A percentile compares a stretch with the other conserved stretches of the same genome.
phyloP scores from a whole-genome alignment of 495 filamentous ascomycete genomes.

The Tuber indicum region DNA sequence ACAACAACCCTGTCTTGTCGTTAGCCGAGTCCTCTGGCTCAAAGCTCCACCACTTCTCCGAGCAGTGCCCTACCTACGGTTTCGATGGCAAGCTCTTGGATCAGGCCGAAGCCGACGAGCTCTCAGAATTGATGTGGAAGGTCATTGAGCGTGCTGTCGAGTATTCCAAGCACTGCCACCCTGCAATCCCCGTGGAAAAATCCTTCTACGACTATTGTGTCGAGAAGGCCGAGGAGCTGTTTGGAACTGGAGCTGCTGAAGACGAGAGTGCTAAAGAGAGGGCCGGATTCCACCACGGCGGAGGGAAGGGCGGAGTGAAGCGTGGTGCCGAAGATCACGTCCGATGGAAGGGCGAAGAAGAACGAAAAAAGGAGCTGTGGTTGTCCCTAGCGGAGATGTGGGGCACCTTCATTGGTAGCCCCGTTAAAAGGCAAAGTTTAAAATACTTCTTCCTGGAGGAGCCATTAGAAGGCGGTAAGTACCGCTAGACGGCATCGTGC shows the following conservation, averaged over 20 bases:
- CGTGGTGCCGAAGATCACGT: slow-evolving; percentile 30
- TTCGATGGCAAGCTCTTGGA: slow-evolving; percentile 56
- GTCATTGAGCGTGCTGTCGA: slow-evolving; percentile 72
- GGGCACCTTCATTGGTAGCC: slow-evolving; percentile 82
- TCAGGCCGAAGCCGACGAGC: slow-evolving; percentile 49
- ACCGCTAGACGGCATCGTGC: not conserved
- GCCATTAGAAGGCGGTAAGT: slow-evolving; percentile 77
- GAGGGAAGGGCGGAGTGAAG: slow-evolving; percentile 31
- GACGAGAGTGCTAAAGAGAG: slow-evolving; percentile 19
- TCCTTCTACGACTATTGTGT: slow-evolving; percentile 76
- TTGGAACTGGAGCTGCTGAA: slow-evolving; percentile 24
- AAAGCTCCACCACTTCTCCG: slow-evolving; percentile 53
- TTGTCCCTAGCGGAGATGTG: slow-evolving; percentile 67
- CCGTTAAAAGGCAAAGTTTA: slow-evolving; percentile 69
- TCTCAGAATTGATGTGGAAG: slow-evolving; percentile 65
- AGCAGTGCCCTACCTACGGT: slow-evolving; percentile 55
- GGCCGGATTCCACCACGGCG: slow-evolving; percentile 19
- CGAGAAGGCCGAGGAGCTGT: slow-evolving; percentile 47
- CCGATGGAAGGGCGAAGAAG: slow-evolving; percentile 39
- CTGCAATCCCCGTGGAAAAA: slow-evolving; percentile 56
- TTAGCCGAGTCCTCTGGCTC: slow-evolving; percentile 66
- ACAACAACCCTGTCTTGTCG: slow-evolving; percentile 74
- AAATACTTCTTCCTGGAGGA: slow-evolving; percentile 96
- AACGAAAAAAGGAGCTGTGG: slow-evolving; percentile 34
- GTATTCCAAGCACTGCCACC: slow-evolving; percentile 63